Percentiles rank a stretch among this genome's conserved stretches.
Conservation (phyloP, 768 basidiomycete species). For the Galerina marginata region DNA sequence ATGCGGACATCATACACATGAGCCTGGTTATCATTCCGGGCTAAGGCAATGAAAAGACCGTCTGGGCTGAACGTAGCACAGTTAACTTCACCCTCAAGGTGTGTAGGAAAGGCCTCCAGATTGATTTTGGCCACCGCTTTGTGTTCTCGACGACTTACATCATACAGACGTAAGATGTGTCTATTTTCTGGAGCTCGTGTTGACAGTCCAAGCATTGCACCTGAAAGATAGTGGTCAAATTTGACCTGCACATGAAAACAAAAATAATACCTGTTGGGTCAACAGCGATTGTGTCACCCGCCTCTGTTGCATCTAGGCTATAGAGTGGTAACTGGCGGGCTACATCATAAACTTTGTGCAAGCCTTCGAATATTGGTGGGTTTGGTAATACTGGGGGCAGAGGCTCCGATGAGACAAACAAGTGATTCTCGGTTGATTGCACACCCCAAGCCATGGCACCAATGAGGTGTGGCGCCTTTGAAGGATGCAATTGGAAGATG, state of each 20-base stretch:
- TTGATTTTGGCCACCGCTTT: conserved; percentile 33
- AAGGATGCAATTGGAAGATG: conserved; percentile 19
- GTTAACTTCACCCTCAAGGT: conserved; percentile 50
- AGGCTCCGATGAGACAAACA: conserved; percentile 68
- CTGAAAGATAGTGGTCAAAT: conserved; percentile 23
- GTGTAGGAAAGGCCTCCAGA: conserved; percentile 41
- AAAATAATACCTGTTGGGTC: conserved; percentile 45
- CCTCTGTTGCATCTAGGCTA: conserved; percentile 50
- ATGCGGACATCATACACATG: conserved; percentile 71
- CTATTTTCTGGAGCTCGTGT: conserved; percentile 32
- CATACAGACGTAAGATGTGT: conserved; percentile 56
- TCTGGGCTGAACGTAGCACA: conserved; percentile 62
- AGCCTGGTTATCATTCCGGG: conserved; percentile 59
- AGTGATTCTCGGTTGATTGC: conserved; percentile 37
- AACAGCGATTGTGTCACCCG: conserved; percentile 58
- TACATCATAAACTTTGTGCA: conserved; percentile 58
- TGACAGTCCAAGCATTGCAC: conserved; percentile 36
- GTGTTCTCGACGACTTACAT: conserved; percentile 42
- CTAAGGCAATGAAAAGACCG: conserved; percentile 62
- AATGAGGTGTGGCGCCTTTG: conserved; percentile 31
- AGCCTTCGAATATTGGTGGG: conserved; percentile 36
- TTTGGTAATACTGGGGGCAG: conserved; percentile 6
- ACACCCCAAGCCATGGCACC: conserved; percentile 62
- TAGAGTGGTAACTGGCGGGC: conserved; percentile 26
- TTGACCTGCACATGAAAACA: conserved; percentile 1